Conservation (phyloP, 2,329 filamentous ascomycete species). For the Rosellinia necatrix region DNA sequence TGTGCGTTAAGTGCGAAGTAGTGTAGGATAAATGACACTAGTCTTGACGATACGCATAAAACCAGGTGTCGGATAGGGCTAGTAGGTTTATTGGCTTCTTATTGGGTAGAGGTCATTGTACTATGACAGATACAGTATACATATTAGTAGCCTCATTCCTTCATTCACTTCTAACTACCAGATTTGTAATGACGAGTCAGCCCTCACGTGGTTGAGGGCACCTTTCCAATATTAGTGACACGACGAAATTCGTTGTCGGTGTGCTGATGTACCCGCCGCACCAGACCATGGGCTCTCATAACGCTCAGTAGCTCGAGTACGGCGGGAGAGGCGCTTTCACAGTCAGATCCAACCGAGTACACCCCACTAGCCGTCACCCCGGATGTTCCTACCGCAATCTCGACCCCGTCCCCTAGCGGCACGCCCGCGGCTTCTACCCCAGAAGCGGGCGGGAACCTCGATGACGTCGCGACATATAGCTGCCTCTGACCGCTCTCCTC, state of each 20-base stretch:
- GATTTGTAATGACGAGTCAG: not conserved
- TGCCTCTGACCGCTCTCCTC: constrained; percentile 23
- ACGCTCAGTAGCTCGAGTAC: not conserved
- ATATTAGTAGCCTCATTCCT: too few relatives aligned
- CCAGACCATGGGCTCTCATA: constrained; percentile 11
- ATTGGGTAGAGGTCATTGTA: too few relatives aligned
- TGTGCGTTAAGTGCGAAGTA: too few relatives aligned
- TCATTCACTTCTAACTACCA: too few relatives aligned
- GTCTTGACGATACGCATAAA: too few relatives aligned
- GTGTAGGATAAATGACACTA: too few relatives aligned
- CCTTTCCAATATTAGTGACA: not conserved
- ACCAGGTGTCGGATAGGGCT: too few relatives aligned
- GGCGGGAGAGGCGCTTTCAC: constrained; percentile 7
- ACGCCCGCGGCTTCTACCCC: not conserved
- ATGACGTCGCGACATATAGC: constrained; percentile 21
- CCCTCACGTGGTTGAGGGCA: not conserved
- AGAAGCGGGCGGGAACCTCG: constrained; percentile 17
- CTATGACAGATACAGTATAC: too few relatives aligned
- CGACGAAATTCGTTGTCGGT: constrained; percentile 23
- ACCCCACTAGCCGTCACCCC: constrained; percentile 16
- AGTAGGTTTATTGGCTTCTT: too few relatives aligned
- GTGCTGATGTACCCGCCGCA: constrained; percentile 18
- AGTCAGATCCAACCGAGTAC: constrained; percentile 22
- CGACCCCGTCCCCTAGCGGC: not conserved
- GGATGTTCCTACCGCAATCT: constrained; percentile 14